These are phyloP conservation scores for Psilocybe cubensis DNA, from an alignment of 768 basidiomycete species.

Conservation along the genomic window DNA sequence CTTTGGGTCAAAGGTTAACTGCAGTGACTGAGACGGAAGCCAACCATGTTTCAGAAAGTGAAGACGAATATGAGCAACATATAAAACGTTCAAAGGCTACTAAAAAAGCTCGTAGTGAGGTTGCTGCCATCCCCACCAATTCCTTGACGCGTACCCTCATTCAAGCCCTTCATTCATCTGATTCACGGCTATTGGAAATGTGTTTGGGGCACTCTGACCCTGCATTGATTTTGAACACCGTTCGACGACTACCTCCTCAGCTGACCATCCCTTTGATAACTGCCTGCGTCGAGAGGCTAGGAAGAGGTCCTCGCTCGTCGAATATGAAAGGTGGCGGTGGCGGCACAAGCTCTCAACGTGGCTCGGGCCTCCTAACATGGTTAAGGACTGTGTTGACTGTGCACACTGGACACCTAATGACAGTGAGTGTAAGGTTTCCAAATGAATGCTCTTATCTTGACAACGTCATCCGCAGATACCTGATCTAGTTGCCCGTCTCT, in stretches of 20 bases:
- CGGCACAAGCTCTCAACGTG: conserved; percentile 80
- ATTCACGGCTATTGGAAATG: conserved; percentile 83
- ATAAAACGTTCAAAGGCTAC: conserved; percentile 30
- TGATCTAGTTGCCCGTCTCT: conserved; percentile 85
- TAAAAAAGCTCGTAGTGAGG: conserved; percentile 34
- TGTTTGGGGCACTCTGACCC: conserved; percentile 85
- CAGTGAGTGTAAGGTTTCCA: conserved; percentile 56
- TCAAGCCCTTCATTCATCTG: conserved; percentile 95
- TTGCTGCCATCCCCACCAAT: conserved; percentile 67
- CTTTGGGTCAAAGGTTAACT: conserved; percentile 87
- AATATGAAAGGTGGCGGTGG: conserved; percentile 80
- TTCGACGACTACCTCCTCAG: conserved; percentile 83
- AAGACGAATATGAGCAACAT: conserved; percentile 37
- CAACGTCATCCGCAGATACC: conserved; percentile 67
- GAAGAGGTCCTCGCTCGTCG: conserved; percentile 69
- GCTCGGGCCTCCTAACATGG: conserved; percentile 72
- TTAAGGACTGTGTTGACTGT: conserved; percentile 80
- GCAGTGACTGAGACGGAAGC: conserved; percentile 63
- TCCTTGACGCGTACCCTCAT: conserved; percentile 93
- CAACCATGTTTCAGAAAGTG: conserved; percentile 48
- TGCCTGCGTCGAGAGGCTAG: conserved; percentile 88
- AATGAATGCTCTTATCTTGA: neutral
- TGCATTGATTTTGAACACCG: conserved; percentile 83
- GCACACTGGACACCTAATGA: conserved; percentile 93
- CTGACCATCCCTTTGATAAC: conserved; percentile 84